These are phyloP conservation scores for Fusarium sp. DNA, from an alignment of 2,329 filamentous ascomycete genomes.

Conservation along the genomic window DNA sequence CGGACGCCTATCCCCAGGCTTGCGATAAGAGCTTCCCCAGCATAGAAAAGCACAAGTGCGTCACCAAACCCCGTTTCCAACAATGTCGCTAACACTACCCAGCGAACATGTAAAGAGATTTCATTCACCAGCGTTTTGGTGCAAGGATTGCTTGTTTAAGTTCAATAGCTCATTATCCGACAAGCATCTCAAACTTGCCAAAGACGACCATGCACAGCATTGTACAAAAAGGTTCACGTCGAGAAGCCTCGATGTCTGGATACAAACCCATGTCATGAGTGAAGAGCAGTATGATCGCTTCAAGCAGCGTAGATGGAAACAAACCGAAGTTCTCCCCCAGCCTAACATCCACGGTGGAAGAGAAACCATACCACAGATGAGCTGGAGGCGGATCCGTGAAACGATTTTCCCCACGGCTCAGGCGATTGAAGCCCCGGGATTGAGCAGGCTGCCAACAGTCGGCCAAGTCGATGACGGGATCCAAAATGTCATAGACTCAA, in stretches of 20 bases:
- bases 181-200: rapidly evolving
- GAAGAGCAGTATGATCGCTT: neutral
- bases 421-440: neutral
- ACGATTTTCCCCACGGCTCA: constrained; percentile 5
- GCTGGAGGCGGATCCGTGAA: constrained; percentile 24
- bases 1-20: neutral
- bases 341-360: neutral
- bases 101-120: constrained; percentile 20
- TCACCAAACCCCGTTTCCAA: rapidly evolving
- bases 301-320: neutral
- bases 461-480: neutral
- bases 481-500: neutral
- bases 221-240: neutral
- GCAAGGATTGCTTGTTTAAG: constrained; percentile 14
- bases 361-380: neutral
- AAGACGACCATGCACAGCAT: rapidly evolving
- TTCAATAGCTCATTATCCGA: constrained; percentile 2
- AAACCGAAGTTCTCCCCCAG: neutral
- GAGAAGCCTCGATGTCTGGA: neutral
- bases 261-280: neutral
- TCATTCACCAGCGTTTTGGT: neutral
- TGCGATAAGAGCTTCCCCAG: constrained; percentile 5
- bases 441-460: neutral
- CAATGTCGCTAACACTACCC: neutral
- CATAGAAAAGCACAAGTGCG: constrained; percentile 23